Evolutionary conservation across 2,329 filamentous ascomycete genomes (phyloP), one percentile per base, ranked within the genome.

Genomic region (Cordyceps cateniannulata): DNA sequence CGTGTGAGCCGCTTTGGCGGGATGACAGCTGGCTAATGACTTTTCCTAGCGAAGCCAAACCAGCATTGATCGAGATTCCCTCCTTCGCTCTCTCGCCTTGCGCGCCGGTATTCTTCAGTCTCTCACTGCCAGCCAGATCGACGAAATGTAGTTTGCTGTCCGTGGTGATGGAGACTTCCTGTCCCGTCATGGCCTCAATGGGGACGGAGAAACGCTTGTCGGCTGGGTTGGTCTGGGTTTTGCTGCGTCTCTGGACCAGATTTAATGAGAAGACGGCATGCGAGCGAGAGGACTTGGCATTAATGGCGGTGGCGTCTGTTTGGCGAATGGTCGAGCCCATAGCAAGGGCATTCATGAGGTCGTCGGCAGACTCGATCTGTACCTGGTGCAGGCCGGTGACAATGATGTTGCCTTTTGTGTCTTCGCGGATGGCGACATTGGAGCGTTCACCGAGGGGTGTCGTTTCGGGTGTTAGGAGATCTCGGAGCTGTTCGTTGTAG

Each of bases 91-190:
- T 85, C 68, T 98, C 95, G 48, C 95, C 95, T 64, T 96, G 93
- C 0, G 95, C 95, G 38, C 92, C 91, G 0, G 95, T 99, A 69
- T 99, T 98, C 78, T 99, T 99, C 69, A 99, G 79, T 67, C 95
- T 85, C 77, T 99, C 95, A 72, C 95, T 98, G 65, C 95, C 95
- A 56, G 95, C 95, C 73, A 99, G 78, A 84, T 99, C 95, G 62
- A 99, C 95, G 71, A 99, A 99, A 72, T 99, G 95, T 55, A 99
- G 82, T 76, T 99, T 99, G 85, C 95, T 99, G 74, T 99, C 95
- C 10, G 95, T 89, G 0, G 92, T 97, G 47, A 98, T 82, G 53
- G 82, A 81, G 38, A 87, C 84, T 20, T 87, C 84, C 35, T 73
- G 69, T 25, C 84, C 83, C 2, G 87, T 84, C 79, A 95, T 84